Evolutionary conservation across 73 alveolate species (phyloP).

Genomic region (Blepharisma stoltei): DNA sequence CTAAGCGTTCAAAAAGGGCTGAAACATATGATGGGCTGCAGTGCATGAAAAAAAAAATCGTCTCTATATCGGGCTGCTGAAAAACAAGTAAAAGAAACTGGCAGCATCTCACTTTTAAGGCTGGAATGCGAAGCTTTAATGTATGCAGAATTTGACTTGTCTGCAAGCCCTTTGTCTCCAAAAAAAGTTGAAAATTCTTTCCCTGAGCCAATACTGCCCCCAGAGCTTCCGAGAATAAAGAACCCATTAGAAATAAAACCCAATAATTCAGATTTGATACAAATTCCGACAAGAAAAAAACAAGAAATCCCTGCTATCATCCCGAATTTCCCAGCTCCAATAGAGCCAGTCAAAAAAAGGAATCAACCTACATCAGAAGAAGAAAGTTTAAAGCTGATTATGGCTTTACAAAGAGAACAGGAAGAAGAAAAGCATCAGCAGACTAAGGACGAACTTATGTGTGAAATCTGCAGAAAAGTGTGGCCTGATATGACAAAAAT

Average conservation of each 20-base stretch:
- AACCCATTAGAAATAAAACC: no score
- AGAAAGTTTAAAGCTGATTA: not conserved
- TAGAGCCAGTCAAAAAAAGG: not conserved
- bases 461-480: not conserved
- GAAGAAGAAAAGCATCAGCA: not conserved
- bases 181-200: no score
- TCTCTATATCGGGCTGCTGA: not conserved
- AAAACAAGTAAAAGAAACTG: not conserved
- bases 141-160: no score
- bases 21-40: not conserved
- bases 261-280: no score
- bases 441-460: not conserved
- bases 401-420: not conserved
- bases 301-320: no score
- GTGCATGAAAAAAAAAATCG: not conserved
- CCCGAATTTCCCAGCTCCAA: not conserved
- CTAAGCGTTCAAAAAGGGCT: not conserved
- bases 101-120: not conserved
- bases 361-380: not conserved
- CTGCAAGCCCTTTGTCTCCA: no score
- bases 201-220: no score
- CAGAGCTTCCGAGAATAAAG: no score
- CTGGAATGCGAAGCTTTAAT: conserved; percentile 19
- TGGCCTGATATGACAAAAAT: not conserved
- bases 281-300: no score